Conservation (phyloP, 495 filamentous ascomycete genomes). For the Hypoxylon trugodes region DNA sequence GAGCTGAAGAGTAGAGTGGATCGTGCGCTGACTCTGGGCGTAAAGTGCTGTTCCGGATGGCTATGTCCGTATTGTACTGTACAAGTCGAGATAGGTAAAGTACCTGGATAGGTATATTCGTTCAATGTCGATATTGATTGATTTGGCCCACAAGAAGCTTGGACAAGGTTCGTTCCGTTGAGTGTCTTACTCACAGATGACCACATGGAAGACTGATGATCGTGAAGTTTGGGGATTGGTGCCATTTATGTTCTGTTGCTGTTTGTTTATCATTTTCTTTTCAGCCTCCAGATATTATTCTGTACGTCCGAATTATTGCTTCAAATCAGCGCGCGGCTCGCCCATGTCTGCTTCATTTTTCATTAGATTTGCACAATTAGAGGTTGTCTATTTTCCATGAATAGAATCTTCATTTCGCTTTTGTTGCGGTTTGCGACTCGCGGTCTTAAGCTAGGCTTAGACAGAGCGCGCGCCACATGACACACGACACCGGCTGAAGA, state of each 20-base stretch:
- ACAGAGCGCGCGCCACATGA: slow-evolving; percentile 41
- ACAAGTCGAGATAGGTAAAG: slow-evolving; percentile 18
- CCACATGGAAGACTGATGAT: slow-evolving; percentile 13
- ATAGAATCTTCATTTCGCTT: slow-evolving; percentile 21
- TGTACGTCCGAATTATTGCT: slow-evolving; percentile 22
- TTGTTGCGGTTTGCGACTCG: slow-evolving; percentile 20
- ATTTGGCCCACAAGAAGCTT: slow-evolving; percentile 18
- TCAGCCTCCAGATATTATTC: background rate
- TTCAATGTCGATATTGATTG: too few relatives aligned
- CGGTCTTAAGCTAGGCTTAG: slow-evolving; percentile 25
- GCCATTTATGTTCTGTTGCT: slow-evolving; percentile 20
- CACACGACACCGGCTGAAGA: slow-evolving; percentile 31
- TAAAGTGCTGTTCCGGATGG: slow-evolving; percentile 4
- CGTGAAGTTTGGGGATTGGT: slow-evolving; percentile 15
- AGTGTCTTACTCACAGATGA: slow-evolving; percentile 32
- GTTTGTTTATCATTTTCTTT: slow-evolving; percentile 3
- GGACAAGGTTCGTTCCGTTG: slow-evolving; percentile 23
- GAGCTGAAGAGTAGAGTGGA: slow-evolving; percentile 39
- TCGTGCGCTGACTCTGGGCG: slow-evolving; percentile 32
- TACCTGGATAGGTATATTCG: too few relatives aligned
- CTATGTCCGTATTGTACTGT: slow-evolving; percentile 13
- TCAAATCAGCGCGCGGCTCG: slow-evolving; percentile 44
- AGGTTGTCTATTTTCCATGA: slow-evolving; percentile 27
- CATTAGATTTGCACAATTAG: slow-evolving; percentile 24
- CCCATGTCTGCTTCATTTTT: slow-evolving; percentile 22